phyloP scores from a whole-genome alignment of 148 eudicot species.

The Limonium bicolor region DNA sequence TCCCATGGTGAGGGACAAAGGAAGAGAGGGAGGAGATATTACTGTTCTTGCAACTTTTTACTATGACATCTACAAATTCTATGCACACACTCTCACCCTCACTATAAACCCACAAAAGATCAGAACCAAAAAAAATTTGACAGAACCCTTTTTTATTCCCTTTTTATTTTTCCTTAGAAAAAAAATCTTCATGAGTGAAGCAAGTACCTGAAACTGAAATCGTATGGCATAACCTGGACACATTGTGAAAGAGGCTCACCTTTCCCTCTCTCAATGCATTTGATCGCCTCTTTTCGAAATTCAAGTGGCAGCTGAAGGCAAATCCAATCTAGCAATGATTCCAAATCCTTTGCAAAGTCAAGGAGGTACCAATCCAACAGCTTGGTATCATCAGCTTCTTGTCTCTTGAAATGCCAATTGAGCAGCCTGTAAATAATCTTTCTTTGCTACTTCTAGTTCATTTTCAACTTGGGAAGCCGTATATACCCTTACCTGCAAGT shows the following conservation, averaged over 20 bases:
- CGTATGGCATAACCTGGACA: conserved; percentile 46
- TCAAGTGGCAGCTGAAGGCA: conserved; percentile 68
- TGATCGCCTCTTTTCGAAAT: conserved; percentile 36
- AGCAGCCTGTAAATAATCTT: conserved; percentile 74
- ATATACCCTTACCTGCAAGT: conserved; percentile 60
- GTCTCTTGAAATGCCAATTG: conserved; percentile 33
- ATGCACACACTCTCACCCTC: too few relatives aligned
- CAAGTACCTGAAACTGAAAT: conserved; percentile 77
- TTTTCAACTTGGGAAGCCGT: conserved; percentile 58
- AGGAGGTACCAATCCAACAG: conserved; percentile 74
- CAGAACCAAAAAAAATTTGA: too few relatives aligned
- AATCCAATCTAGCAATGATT: conserved; percentile 74
- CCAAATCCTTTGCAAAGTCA: conserved; percentile 87
- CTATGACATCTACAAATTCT: too few relatives aligned
- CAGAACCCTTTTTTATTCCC: too few relatives aligned
- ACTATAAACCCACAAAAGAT: too few relatives aligned
- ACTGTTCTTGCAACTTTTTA: too few relatives aligned
- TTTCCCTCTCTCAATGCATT: conserved; percentile 37
- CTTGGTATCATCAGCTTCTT: conserved; percentile 56
- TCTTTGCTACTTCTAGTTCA: conserved; percentile 65
- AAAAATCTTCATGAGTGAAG: conserved; percentile 31
- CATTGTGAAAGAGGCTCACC: conserved; percentile 33
- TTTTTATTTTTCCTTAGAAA: too few relatives aligned
- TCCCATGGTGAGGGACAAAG: too few relatives aligned
- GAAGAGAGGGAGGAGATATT: too few relatives aligned